Base-by-base conservation (phyloP, 495 filamentous ascomycete species). In the Patellaria atrata region DNA sequence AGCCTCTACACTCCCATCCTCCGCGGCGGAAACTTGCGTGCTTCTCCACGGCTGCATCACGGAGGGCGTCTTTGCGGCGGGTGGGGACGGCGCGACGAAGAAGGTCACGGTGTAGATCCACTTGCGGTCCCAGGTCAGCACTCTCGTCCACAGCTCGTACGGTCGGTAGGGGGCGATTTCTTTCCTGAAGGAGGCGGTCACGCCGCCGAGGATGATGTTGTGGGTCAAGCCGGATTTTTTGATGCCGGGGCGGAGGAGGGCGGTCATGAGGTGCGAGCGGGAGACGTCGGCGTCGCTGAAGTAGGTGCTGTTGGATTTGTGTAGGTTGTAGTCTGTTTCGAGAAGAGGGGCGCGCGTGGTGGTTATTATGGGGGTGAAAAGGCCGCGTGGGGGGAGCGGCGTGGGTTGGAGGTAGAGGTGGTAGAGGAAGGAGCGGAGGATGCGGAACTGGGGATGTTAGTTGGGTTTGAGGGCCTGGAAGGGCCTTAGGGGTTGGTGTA, bases 241-340 rank as follows among this genome's bases (percentile, higher is more conserved):
- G 19, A 75, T 62, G 0, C 72, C 75, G 5, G 63, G 70, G 19
- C 64, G 64, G 42, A 75, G 70, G 10, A 82, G 41, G 3, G 65
- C 63, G 21, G 61, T 69, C 22, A 79, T 61, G 11, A 75, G 63
- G 25, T 74, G 67, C 5, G 73, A 70, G 25, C 79, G 73, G 3
- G 72, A 65, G 31, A 79, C 62, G 42, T 84, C 79, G 42, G 81
- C 64, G 47, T 84, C 79, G 7, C 70, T 59, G 52, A 83, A 81
- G 48, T 82, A 84, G 1, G 79, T 82, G 40, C 67, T 72, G 51
- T 84, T 84, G 22, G 68, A 73, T 45, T 84, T 89, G 67, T 89
- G 82, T 23, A 81, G 39, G 61, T 89, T 87, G 59, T 82, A 79
- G 57, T 89, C 82, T 48, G 67, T 73, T 52, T 89, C 82, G 45